Evolutionary conservation across 306 rosid genomes (phyloP).

Genomic region (Sicyos edulis): DNA sequence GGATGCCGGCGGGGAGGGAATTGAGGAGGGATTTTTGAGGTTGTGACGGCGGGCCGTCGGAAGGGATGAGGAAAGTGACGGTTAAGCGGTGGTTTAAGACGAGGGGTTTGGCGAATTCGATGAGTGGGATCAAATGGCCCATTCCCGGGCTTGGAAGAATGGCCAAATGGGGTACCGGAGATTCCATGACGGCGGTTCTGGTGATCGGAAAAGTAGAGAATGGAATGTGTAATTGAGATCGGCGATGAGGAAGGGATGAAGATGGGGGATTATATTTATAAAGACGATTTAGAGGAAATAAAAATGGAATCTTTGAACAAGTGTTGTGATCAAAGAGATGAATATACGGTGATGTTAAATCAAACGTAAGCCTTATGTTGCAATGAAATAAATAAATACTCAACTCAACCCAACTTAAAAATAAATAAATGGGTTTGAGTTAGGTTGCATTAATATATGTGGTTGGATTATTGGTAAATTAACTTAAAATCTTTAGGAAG

Average conservation of each 20-base stretch:
- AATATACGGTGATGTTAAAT: too few species aligned
- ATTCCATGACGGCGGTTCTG: slow-evolving; percentile 36
- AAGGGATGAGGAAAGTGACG: slow-evolving; percentile 49
- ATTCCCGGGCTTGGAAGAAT: slow-evolving; percentile 65
- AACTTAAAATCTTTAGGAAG: too few species aligned
- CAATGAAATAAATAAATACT: too few species aligned
- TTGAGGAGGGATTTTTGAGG: background rate
- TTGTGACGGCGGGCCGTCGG: slow-evolving; percentile 40
- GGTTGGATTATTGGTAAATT: too few species aligned
- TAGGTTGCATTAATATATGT: too few species aligned
- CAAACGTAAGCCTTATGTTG: too few species aligned
- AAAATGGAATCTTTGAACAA: background rate
- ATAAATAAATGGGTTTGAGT: too few species aligned
- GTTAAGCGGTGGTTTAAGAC: slow-evolving; percentile 29
- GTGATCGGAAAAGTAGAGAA: background rate
- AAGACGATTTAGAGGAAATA: background rate
- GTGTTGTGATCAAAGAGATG: too few species aligned
- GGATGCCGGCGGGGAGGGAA: slow-evolving; percentile 28
- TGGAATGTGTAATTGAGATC: background rate
- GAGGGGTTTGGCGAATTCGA: slow-evolving; percentile 38
- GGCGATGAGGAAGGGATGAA: background rate
- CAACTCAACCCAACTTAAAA: too few species aligned
- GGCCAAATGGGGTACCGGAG: slow-evolving; percentile 32
- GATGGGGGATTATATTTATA: background rate
- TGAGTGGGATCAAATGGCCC: slow-evolving; percentile 82